Evolutionary conservation across 306 rosid species (phyloP), one percentile per base, ranked within the genome.

Genomic region (Luffa acutangula): DNA sequence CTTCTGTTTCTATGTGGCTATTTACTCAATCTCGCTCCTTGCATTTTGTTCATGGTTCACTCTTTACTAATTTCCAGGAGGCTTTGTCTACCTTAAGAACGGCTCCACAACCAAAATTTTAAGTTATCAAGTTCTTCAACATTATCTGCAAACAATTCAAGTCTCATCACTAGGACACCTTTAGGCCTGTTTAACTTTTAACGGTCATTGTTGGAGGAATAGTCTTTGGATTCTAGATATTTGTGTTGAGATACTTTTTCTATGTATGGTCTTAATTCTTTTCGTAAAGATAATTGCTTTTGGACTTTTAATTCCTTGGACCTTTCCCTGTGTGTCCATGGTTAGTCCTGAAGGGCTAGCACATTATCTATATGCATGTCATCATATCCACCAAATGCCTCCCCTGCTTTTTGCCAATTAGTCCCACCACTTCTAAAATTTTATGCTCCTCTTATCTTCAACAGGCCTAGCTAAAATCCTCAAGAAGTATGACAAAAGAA

Each of bases 401-500:
- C 73, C 73, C 43, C 49, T 65, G 31, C 49, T 37, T 65, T 65
- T 41, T 65, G 25, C 14, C 49, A 17, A 62, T 37, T 65, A 37
- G 73, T 39, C 73, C 73, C 48, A 37, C 73, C 73, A 65, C 49
- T 65, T 36, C 10, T 17, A 15, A 36, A 9, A 37, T 39, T 65
- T 63, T 34, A 63, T 14, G 9, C 43, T 63, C 36, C 12, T 71
- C 79, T 69, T 81, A 58, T 58, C 70, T 65, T 78, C 59, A 77
- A 79, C 89, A 96, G 99, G 99, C 53, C 86, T 96, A 62, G 98
- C 87, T 58, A 96, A 96, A 86, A 96, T 96, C 81, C 90, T 96
- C 6, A 96, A 96, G 85, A 96, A 96, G 89, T 93, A 96, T 78
- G 99, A 96, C 88, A 96, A 96, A 85, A 87, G 99, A 87, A 96